These are phyloP conservation scores for Colletotrichum endophyticum DNA, from an alignment of 2,329 filamentous ascomycete species.

Conservation along the genomic window DNA sequence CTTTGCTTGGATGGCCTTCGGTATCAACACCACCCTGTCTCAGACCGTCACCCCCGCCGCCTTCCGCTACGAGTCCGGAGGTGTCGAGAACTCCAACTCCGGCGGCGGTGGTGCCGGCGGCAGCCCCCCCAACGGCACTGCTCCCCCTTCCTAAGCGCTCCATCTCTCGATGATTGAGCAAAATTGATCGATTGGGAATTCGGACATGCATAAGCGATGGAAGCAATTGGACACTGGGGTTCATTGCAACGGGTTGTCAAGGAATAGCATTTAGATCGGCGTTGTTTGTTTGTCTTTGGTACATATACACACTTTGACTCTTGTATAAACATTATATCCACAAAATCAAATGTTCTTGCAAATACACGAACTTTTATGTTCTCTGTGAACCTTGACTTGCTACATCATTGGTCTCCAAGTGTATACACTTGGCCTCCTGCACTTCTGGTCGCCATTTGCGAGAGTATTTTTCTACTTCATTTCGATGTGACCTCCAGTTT, in stretches of 20 bases:
- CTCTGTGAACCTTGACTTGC: neutral
- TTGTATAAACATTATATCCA: neutral
- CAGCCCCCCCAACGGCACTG: slow-evolving; percentile 14
- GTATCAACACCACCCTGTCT: slow-evolving; percentile 43
- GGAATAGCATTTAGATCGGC: neutral
- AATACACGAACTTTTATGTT: neutral
- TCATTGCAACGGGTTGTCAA: neutral
- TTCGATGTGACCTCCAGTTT: neutral
- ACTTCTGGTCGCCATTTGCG: neutral
- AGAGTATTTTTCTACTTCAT: neutral
- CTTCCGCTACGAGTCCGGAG: slow-evolving; percentile 34
- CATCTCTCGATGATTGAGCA: neutral
- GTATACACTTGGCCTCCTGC: neutral
- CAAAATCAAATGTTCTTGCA: neutral
- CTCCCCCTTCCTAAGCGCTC: neutral
- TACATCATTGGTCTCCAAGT: neutral
- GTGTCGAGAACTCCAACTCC: slow-evolving; percentile 31
- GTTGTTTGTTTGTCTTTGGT: neutral
- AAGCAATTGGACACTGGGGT: neutral
- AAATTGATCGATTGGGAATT: neutral
- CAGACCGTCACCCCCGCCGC: slow-evolving; percentile 31
- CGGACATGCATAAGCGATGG: neutral
- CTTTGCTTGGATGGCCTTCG: slow-evolving; percentile 58
- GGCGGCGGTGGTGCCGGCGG: slow-evolving; percentile 21
- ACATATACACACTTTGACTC: neutral